Base-by-base conservation (phyloP, 345 rosid species). In the Eucalyptus cloeziana region DNA sequence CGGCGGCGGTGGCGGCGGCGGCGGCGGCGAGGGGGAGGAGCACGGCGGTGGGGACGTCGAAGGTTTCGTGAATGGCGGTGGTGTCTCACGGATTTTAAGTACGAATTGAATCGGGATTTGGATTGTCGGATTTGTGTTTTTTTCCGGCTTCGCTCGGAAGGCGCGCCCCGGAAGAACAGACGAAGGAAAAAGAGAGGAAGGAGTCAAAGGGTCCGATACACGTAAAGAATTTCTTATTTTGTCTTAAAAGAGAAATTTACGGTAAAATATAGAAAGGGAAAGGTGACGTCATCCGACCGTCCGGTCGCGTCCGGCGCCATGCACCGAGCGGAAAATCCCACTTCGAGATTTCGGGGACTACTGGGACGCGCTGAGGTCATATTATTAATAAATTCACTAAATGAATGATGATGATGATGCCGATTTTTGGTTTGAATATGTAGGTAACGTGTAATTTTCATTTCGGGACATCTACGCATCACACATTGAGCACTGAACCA, bases 401-500 rank as follows among this genome's bases (percentile, higher is more conserved):
- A 21, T 21, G 15, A 37, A 21, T 40, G 44, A 40, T 11, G 22
- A 13, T 2, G 16, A n/a, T n/a, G 17, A 64, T 21, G 58, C 0
- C 10, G 5, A 8, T 14, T 7, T 4, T 6, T 21, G 12, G 47
- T 9, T 21, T 22, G 7, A 76, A 40, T 40, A 37, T 1, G 7
- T 37, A 37, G 7, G 2, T 71, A 37, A 71, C 8, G 0, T 5
- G 45, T 40, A 1, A 76, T 76, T 21, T 24, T 22, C 10, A 24
- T 56, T 56, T 56, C 62, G 0, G 3, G 30, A 56, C 12, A 22
- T 56, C 62, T 1, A 24, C 62, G 2, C 12, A 24, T 56, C 27
- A 56, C 6, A 8, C 1, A 17, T 56, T 4, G 3, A 1, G 27
- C 5, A 56, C 2, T 3, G 10, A 50, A 50, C 19, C 3, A 21